Percentiles rank a stretch among this genome's conserved stretches.
phyloP scores from a whole-genome alignment of 108 stramenopile species.

The Aurantiochytrium sp. region DNA sequence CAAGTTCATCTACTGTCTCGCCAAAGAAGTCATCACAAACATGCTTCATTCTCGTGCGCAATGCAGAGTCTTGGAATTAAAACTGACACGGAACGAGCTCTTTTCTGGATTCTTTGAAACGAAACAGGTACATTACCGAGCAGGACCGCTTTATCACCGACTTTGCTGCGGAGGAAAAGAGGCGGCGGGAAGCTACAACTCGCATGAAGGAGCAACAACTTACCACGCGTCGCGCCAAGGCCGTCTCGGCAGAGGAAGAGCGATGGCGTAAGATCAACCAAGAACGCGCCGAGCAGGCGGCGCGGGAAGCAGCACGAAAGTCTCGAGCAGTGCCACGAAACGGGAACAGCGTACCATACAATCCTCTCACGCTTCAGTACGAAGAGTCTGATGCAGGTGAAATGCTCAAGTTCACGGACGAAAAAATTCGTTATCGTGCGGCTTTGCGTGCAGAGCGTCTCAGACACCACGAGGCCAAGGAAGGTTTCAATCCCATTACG shows the following conservation, averaged over 20 bases:
- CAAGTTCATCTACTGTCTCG: too few species aligned
- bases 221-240: background rate
- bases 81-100: background rate
- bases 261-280: background rate
- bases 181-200: background rate
- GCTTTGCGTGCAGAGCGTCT: background rate
- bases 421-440: background rate
- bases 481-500: background rate
- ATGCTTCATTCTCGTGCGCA: too few species aligned
- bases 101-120: background rate
- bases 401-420: background rate
- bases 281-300: background rate
- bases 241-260: background rate
- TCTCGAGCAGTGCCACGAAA: background rate
- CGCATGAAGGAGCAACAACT: background rate
- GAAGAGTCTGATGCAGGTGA: background rate
- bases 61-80: background rate
- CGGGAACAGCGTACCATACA: slow-evolving; percentile 3
- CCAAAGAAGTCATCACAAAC: too few species aligned
- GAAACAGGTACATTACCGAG: background rate
- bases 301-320: background rate
- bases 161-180: slow-evolving; percentile 13
- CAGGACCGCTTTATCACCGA: slow-evolving; percentile 1
- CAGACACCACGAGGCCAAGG: background rate
- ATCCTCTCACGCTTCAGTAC: slow-evolving; percentile 9